Conservation (phyloP, 352 stramenopile genomes). For the Pythium periplocum region DNA sequence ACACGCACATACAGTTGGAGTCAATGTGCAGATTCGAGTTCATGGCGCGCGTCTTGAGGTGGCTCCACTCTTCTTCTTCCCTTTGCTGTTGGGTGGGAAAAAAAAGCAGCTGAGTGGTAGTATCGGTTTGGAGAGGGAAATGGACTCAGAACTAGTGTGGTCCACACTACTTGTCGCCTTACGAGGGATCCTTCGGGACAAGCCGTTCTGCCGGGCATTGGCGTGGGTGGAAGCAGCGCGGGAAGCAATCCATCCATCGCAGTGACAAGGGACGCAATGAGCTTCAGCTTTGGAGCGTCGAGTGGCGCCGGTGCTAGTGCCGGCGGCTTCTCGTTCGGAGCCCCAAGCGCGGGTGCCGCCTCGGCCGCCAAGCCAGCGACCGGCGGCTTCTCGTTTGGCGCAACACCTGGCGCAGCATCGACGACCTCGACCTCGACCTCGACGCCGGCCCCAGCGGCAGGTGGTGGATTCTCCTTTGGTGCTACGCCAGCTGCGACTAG, state of each 20-base stretch:
- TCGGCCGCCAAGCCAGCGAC: slow-evolving; percentile 6
- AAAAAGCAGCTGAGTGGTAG: too few species aligned
- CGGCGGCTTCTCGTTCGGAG: slow-evolving; percentile 28
- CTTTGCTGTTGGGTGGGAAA: not conserved
- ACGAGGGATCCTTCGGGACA: too few species aligned
- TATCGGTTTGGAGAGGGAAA: too few species aligned
- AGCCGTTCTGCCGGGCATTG: too few species aligned
- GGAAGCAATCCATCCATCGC: not conserved
- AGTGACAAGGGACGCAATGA: not conserved
- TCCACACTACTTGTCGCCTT: not conserved
- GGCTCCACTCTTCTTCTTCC: slow-evolving; percentile 5
- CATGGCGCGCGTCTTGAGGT: slow-evolving; percentile 9
- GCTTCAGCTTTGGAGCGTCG: slow-evolving; percentile 19
- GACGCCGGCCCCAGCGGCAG: slow-evolving; percentile 14
- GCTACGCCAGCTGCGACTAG: slow-evolving; percentile 18
- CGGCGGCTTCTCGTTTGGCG: slow-evolving; percentile 36
- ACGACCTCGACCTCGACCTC: slow-evolving; percentile 4
- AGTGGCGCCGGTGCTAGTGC: not conserved
- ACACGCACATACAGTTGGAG: slow-evolving; percentile 9
- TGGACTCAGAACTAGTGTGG: slow-evolving; percentile 4
- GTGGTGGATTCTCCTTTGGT: slow-evolving; percentile 39
- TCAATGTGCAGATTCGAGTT: slow-evolving; percentile 22
- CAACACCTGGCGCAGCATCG: slow-evolving; percentile 1
- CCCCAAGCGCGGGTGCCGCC: slow-evolving; percentile 10
- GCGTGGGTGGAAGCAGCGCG: too few species aligned